Percentiles rank a stretch among this genome's conserved stretches.
Conservation (phyloP, 2,329 filamentous ascomycete species). For the Colletotrichum kahawae region DNA sequence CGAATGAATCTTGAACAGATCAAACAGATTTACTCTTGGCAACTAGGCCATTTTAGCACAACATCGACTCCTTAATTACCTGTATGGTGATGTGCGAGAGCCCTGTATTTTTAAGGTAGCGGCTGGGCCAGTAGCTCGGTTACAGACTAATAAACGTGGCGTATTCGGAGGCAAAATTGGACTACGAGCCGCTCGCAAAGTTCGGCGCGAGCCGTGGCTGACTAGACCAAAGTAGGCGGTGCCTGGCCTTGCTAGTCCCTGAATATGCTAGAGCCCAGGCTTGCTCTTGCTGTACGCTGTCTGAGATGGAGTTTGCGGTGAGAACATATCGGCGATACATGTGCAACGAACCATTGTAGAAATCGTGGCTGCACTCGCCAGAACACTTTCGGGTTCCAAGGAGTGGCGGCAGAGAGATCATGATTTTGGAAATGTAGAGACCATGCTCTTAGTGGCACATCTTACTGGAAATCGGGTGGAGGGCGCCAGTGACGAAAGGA, state of each 20-base stretch:
- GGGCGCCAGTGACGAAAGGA: no score
- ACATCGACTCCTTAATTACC: neutral
- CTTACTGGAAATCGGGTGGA: no score
- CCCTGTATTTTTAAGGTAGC: neutral
- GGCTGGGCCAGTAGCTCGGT: neutral
- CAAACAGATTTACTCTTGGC: neutral
- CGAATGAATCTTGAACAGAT: neutral
- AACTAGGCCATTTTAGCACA: neutral
- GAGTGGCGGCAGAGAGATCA: no score
- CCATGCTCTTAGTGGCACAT: no score
- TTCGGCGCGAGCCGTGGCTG: neutral
- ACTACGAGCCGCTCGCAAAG: neutral
- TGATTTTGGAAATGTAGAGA: no score
- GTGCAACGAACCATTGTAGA: no score
- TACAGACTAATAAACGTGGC: neutral
- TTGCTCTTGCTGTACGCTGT: no score
- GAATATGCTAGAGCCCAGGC: no score
- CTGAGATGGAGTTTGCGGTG: neutral
- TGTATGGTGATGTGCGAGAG: no score
- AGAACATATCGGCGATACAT: neutral
- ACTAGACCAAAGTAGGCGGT: neutral
- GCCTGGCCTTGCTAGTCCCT: neutral
- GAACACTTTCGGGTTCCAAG: no score
- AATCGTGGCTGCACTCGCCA: no score
- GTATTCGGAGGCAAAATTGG: neutral